Evolutionary conservation across 257 asterid species (phyloP).

Genomic region (Rhazya stricta): DNA sequence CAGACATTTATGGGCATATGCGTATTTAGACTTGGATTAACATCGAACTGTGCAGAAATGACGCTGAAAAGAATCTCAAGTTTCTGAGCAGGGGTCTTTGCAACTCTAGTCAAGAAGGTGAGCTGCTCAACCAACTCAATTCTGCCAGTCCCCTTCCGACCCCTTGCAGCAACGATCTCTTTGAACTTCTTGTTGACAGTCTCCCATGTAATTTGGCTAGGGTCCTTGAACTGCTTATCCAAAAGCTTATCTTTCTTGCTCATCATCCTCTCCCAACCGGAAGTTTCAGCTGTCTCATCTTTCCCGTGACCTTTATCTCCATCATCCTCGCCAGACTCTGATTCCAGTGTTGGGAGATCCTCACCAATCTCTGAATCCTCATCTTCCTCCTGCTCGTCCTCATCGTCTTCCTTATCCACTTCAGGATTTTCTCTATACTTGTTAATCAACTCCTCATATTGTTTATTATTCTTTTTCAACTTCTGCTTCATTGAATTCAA

Average conservation of each 20-base stretch:
- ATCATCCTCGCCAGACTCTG: conserved; percentile 38
- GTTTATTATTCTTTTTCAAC: conserved; percentile 80
- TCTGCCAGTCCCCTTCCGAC: conserved; percentile 90
- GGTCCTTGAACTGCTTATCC: conserved; percentile 87
- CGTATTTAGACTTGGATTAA: conserved; percentile 70
- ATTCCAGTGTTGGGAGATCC: conserved; percentile 32
- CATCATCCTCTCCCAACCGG: conserved; percentile 78
- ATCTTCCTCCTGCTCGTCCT: conserved; percentile 58
- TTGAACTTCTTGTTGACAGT: conserved; percentile 83
- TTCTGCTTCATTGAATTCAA: conserved; percentile 92
- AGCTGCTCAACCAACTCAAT: conserved; percentile 92
- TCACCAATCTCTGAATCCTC: conserved; percentile 50
- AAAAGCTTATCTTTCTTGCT: conserved; percentile 87
- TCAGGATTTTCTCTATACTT: conserved; percentile 82
- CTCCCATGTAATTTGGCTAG: conserved; percentile 93
- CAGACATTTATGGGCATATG: conserved; percentile 97
- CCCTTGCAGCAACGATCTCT: conserved; percentile 86
- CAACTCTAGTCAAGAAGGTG: conserved; percentile 81
- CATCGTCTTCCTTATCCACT: conserved; percentile 61
- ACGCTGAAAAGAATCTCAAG: conserved; percentile 91
- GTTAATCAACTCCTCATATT: conserved; percentile 68
- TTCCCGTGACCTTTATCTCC: conserved; percentile 38
- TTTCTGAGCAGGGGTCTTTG: conserved; percentile 96
- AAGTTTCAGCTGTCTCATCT: conserved; percentile 26
- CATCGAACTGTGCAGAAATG: conserved; percentile 89